Base-by-base conservation (phyloP, 2,329 filamentous ascomycete species). In the Phialophora macrospora region DNA sequence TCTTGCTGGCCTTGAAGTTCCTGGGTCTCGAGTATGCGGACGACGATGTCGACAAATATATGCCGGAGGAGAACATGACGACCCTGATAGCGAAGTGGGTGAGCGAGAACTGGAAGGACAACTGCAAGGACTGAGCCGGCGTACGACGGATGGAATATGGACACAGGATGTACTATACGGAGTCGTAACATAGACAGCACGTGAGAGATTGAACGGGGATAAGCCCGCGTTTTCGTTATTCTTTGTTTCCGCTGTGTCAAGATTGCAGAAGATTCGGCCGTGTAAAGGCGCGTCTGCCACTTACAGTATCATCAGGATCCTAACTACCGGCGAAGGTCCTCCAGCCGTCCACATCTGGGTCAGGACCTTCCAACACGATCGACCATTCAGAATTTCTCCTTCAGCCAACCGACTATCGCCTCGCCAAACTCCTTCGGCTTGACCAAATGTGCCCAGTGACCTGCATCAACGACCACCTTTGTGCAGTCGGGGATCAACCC, bases 1-100 rank as follows among this genome's bases (percentile, higher is more conserved):
- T 98, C 46, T 77, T 96, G 20, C 79, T 90, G 11, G 93, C 92
- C 2, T 80, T 97, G 67, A 87, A 88, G 66, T 87, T 84, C 70
- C 75, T 85, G 9, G 84, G 84, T 1, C 76, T 84, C 58, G 80
- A 80, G 65, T 80, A 83, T 70, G 77, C 79, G 48, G 76, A 80
- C 22, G 75, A 72, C 28, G 84, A 88, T 64, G 84, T 84, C 34
- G 76, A 79, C 44, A 74, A 76, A 17, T 88, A 84, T 68, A 81
- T 85, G 73, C 78, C 80, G 3, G 82, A 82, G 0, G 81, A 80
- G 74, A 85, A 79, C 17, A 77, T 89, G 70, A 87, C 85, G 14
- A 80, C 82, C 63, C 74, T 89, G 51, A 82, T 89, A 69, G 79
- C 82, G n/a, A 78, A 82, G 30, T 89, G 87, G 87, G 82, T 88